Evolutionary conservation across 371 early-diverging fungal genomes (phyloP).

Genomic region (Mucor mucedo): DNA sequence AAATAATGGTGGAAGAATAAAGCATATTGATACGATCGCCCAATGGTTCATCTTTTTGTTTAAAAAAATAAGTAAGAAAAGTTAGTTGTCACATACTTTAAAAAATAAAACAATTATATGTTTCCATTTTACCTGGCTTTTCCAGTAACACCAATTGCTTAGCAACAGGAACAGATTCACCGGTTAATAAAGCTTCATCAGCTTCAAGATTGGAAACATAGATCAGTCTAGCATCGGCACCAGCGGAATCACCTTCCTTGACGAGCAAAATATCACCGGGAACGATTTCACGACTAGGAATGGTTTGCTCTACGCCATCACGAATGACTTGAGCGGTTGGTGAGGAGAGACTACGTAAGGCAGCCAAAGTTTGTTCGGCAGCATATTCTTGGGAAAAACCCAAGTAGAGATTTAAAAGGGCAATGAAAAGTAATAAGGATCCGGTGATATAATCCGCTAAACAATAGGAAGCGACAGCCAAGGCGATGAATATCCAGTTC

Average conservation of each 20-base stretch:
- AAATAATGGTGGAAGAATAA: conserved; percentile 75
- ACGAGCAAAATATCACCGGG: conserved; percentile 88
- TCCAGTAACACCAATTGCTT: conserved; percentile 55
- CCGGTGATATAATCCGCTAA: conserved; percentile 69
- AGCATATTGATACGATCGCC: conserved; percentile 79
- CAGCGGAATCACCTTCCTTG: conserved; percentile 87
- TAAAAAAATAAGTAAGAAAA: neutral
- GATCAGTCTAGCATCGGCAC: conserved; percentile 87
- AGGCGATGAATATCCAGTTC: conserved; percentile 80
- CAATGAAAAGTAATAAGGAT: conserved; percentile 73
- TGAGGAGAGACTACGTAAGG: conserved; percentile 79
- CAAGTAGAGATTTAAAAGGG: conserved; percentile 78
- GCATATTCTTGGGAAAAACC: conserved; percentile 90
- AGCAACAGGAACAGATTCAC: conserved; percentile 78
- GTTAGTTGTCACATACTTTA: neutral
- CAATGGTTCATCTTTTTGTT: conserved; percentile 66
- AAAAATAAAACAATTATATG: neutral
- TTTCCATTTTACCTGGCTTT: conserved; percentile 27
- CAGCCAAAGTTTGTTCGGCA: conserved; percentile 89
- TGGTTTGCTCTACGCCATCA: conserved; percentile 65
- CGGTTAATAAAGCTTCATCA: conserved; percentile 88
- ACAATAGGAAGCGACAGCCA: conserved; percentile 61
- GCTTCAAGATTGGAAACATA: conserved; percentile 82
- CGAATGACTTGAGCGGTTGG: conserved; percentile 82
- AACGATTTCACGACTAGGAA: conserved; percentile 77